Evolutionary conservation across 345 rosid genomes (phyloP).

Genomic region (Ceriops decandra): DNA sequence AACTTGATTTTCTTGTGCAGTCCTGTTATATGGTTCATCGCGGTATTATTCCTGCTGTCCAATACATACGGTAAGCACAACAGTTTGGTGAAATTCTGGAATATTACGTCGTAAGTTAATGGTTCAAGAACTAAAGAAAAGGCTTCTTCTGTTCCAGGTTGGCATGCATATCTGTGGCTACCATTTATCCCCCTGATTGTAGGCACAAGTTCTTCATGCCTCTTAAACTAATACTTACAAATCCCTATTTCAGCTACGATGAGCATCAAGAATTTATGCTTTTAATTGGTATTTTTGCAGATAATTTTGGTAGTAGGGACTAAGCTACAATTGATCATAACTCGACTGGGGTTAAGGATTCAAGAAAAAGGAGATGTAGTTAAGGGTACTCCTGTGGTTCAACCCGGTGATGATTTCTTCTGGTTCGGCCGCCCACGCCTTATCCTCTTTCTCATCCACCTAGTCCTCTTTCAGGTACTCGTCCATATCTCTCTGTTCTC

Average conservation of each 20-base stretch:
- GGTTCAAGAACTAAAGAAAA: not conserved
- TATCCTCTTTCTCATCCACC: constrained; percentile 75
- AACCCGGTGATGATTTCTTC: constrained; percentile 87
- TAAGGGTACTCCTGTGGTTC: constrained; percentile 84
- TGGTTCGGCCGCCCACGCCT: constrained; percentile 89
- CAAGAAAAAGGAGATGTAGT: constrained; percentile 86
- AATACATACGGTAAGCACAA: constrained; percentile 65
- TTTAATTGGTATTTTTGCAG: constrained; percentile 33
- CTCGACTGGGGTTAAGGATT: constrained; percentile 70
- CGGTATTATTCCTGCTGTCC: constrained; percentile 61
- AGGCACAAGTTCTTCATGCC: constrained; percentile 31
- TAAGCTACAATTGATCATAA: constrained; percentile 84
- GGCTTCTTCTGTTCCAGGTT: constrained; percentile 40
- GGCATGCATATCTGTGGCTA: constrained; percentile 65
- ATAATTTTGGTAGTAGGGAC: constrained; percentile 69
- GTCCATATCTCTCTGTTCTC: not conserved
- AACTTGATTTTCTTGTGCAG: constrained; percentile 39
- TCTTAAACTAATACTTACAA: not conserved
- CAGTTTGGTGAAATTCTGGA: not conserved
- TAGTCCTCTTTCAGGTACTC: constrained; percentile 82
- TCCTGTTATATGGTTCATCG: constrained; percentile 73
- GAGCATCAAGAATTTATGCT: not conserved
- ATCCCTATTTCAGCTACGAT: not conserved
- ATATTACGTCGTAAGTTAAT: not conserved
- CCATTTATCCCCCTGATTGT: constrained; percentile 82